A percentile compares a stretch with the other conserved stretches of the same genome.
These are phyloP conservation scores for Pistacia atlantica DNA, from an alignment of 345 rosid genomes.

Conservation along the genomic window DNA sequence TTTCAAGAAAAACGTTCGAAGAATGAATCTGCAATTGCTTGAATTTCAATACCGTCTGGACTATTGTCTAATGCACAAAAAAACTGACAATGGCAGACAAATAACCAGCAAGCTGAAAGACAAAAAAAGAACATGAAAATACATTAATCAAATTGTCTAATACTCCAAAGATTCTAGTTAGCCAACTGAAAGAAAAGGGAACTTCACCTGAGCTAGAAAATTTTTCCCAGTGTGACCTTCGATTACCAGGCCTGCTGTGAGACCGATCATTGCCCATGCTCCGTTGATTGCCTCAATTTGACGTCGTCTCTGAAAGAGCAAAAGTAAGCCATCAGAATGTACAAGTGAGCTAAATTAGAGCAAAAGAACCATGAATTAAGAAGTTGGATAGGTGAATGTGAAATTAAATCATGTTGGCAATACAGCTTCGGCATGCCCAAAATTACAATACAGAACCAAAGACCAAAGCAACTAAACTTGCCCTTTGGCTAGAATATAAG, in stretches of 20 bases:
- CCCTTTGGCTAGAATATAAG: neutral
- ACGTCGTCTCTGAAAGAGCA: conserved; percentile 58
- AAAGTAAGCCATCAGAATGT: neutral
- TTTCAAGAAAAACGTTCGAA: conserved; percentile 7
- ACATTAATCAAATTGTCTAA: conserved; percentile 8
- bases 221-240: conserved; percentile 86
- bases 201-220: conserved; percentile 64
- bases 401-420: conserved; percentile 2
- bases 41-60: neutral
- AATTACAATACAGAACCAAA: neutral
- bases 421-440: neutral
- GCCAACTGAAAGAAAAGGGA: neutral
- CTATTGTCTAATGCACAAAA: conserved; percentile 32
- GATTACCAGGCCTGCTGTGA: conserved; percentile 67
- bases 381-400: neutral
- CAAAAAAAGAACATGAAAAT: conserved; percentile 1
- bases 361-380: neutral
- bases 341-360: neutral
- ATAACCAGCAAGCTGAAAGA: conserved; percentile 74
- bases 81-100: conserved; percentile 49
- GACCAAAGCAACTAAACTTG: neutral
- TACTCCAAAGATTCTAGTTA: neutral
- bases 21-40: conserved; percentile 18
- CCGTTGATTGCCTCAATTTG: conserved; percentile 89
- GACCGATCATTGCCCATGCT: conserved; percentile 95